Evolutionary conservation across 2,329 filamentous ascomycete genomes (phyloP), one percentile per base, ranked within the genome.

Genomic region (Paramyrothecium roridum): DNA sequence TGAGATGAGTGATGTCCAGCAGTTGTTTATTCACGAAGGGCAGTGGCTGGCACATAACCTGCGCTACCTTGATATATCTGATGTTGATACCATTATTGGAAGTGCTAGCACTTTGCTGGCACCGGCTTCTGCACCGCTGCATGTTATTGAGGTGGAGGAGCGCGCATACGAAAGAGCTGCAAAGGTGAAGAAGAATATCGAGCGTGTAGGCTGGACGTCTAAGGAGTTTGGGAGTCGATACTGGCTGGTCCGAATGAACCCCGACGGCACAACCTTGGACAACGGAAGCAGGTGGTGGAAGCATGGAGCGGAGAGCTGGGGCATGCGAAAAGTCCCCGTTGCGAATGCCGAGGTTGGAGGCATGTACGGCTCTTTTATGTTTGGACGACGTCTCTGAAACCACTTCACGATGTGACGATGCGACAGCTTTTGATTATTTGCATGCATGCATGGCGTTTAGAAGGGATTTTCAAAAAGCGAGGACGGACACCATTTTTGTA

Each of bases 291-390:
- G 86, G 61, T 74, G 76, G 64, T 95, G 90, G 90, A 95, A 95
- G 77, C 89, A 91, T 87, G 90, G 90, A 33, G 90, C 90, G 50
- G 83, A 85, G 63, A 90, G 86, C 75, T 93, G 90, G 90, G 90
- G 90, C 40, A 92, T 92, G 85, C 82, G 89, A 59, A 95, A 98
- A 76, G 82, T 98, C 46, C 96, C 93, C n/a, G 88, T 98, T 62
- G 91, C 90, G 23, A 85, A 86, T 66, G 91, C 93, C 53, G 93
- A 98, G 71, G 89, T 98, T 23, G 95, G 96, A 64, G 91, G 91
- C 59, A 96, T 96, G 67, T 97, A 98, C 68, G 95, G 95, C 21
- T 82, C 77, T 22, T 85, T 82, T 65, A 86, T 86, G 83, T 86
- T 85, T 72, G 81, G 81, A 65, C 74, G 81, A 61, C 80, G 81